Conservation (phyloP, 805 yeast genomes). For the Scheffersomyces amazonensis region DNA sequence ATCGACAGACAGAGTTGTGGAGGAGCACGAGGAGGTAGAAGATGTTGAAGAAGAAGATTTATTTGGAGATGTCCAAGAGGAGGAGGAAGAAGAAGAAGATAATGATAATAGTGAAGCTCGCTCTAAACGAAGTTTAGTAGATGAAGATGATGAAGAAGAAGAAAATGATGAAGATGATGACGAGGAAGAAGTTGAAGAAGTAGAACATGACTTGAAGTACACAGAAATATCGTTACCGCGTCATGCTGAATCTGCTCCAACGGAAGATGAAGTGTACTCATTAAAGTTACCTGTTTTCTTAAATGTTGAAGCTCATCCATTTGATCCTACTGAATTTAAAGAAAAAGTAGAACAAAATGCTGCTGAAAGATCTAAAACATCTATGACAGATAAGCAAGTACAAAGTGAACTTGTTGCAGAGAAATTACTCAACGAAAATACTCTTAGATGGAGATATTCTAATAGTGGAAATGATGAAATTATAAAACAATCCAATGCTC, state of each 20-base stretch:
- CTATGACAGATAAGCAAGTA: constrained; percentile 40
- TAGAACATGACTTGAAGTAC: constrained; percentile 29
- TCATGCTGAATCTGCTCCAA: constrained; percentile 41
- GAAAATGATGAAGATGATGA: constrained; percentile 10
- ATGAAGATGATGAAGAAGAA: constrained; percentile 20
- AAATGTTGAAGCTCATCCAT: constrained; percentile 80
- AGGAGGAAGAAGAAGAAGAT: constrained; percentile 23
- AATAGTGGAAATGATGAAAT: constrained; percentile 69
- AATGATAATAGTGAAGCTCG: constrained; percentile 32
- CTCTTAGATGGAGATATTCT: constrained; percentile 92
- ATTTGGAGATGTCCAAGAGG: constrained; percentile 28
- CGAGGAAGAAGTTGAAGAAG: constrained; percentile 14
- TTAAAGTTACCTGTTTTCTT: constrained; percentile 81
- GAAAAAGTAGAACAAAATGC: constrained; percentile 43
- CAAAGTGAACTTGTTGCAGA: constrained; percentile 52
- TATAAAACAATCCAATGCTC: constrained; percentile 83
- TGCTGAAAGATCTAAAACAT: constrained; percentile 17
- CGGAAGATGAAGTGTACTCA: constrained; percentile 37
- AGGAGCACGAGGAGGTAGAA: constrained; percentile 9
- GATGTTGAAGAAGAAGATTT: constrained; percentile 31
- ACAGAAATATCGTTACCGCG: constrained; percentile 43
- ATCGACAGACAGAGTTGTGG: background rate
- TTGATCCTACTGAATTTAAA: constrained; percentile 69
- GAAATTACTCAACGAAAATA: constrained; percentile 71
- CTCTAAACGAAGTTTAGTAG: background rate